A percentile compares a stretch with the other conserved stretches of the same genome.
Conservation (phyloP, 768 basidiomycete species). For the Pulveroboletus ravenelii region DNA sequence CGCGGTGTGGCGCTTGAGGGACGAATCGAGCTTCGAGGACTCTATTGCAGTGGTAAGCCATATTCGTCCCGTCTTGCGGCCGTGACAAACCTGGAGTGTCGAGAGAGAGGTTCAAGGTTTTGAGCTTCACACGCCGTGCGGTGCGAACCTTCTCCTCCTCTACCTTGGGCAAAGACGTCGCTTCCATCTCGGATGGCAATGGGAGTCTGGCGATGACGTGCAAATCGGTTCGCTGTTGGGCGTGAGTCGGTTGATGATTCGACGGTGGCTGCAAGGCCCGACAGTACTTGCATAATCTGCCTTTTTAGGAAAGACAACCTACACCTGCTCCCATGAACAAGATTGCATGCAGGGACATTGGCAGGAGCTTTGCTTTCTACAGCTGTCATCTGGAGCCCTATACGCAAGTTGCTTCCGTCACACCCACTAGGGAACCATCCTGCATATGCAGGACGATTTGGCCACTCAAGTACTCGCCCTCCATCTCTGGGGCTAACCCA, state of each 20-base stretch:
- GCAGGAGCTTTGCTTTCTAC: not conserved
- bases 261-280: slow-evolving; percentile 7
- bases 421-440: not conserved
- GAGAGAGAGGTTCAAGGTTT: slow-evolving; percentile 49
- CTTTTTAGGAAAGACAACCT: slow-evolving; percentile 10
- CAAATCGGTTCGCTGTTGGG: not conserved
- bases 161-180: slow-evolving; percentile 28
- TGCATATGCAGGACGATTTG: no score
- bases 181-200: slow-evolving; percentile 19
- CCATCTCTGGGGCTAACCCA: not conserved
- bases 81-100: slow-evolving; percentile 42
- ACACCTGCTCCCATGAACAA: not conserved
- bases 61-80: not conserved
- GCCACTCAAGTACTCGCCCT: no score
- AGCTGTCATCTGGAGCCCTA: not conserved
- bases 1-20: slow-evolving; percentile 92
- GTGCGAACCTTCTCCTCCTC: slow-evolving; percentile 53
- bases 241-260: slow-evolving; percentile 9
- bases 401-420: not conserved
- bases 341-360: no score
- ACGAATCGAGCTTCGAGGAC: slow-evolving; percentile 80
- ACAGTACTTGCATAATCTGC: slow-evolving; percentile 2
- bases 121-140: slow-evolving; percentile 55
- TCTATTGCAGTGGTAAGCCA: slow-evolving; percentile 39
- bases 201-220: not conserved